Percentiles rank a stretch among this genome's conserved stretches.
These are phyloP conservation scores for Bruguiera hainesii DNA, from an alignment of 441 rosid species.

Conservation along the genomic window DNA sequence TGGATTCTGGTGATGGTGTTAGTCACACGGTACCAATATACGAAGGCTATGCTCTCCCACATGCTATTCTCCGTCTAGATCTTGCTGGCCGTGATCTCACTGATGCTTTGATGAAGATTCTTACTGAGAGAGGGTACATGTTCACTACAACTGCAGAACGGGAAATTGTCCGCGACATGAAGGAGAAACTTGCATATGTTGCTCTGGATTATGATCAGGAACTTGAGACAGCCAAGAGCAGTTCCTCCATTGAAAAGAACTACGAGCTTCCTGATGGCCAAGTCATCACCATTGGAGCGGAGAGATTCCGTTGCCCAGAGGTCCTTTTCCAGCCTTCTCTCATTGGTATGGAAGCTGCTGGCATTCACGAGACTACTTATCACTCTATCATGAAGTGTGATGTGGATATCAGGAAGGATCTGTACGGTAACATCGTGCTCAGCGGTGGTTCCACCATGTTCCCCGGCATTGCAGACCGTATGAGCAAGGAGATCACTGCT, in stretches of 20 bases:
- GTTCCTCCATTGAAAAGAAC: conserved; percentile 62
- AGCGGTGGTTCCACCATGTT: conserved; percentile 87
- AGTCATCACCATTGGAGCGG: conserved; percentile 60
- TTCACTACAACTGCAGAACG: conserved; percentile 71
- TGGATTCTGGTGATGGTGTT: conserved; percentile 89
- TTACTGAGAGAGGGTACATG: conserved; percentile 62
- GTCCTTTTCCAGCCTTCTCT: conserved; percentile 81
- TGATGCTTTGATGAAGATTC: conserved; percentile 59
- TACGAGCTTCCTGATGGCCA: conserved; percentile 65
- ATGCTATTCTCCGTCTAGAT: conserved; percentile 69
- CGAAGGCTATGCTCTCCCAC: conserved; percentile 73
- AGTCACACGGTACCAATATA: conserved; percentile 79
- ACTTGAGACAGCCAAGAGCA: conserved; percentile 56
- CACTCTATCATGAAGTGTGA: conserved; percentile 83
- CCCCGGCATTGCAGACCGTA: conserved; percentile 81
- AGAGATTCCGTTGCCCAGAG: conserved; percentile 79
- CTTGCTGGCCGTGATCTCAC: conserved; percentile 68
- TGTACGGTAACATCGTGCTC: conserved; percentile 64
- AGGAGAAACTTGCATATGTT: conserved; percentile 63
- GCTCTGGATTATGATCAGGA: conserved; percentile 66
- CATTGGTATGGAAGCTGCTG: conserved; percentile 81
- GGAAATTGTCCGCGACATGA: conserved; percentile 75
- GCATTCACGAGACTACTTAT: conserved; percentile 74
- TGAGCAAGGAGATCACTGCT: conserved; percentile 83
- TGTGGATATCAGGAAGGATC: conserved; percentile 79